Evolutionary conservation across 2,329 filamentous ascomycete species (phyloP).

Genomic region (Penicillium oxalicum): DNA sequence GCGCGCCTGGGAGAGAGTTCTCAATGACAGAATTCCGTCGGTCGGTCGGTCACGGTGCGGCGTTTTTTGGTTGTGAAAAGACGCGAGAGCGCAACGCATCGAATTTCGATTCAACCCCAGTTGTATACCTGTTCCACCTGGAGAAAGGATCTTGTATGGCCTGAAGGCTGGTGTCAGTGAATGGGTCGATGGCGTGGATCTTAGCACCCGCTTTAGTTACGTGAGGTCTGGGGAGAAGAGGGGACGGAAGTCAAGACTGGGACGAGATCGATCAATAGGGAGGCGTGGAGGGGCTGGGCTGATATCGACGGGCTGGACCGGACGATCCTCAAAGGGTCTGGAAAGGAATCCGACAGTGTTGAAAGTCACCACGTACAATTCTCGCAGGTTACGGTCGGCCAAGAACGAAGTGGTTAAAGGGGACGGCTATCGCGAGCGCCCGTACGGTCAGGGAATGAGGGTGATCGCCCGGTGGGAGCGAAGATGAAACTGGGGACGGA

Average conservation of each 20-base stretch:
- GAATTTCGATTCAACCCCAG: slow-evolving; percentile 22
- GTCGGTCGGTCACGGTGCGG: slow-evolving; percentile 33
- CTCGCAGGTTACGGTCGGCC: slow-evolving; percentile 5
- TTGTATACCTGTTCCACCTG: slow-evolving; percentile 22
- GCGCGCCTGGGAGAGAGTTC: slow-evolving; percentile 29
- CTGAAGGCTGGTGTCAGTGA: slow-evolving; percentile 9
- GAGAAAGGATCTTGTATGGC: slow-evolving; percentile 16
- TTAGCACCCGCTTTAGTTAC: slow-evolving; percentile 4
- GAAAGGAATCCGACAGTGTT: neutral
- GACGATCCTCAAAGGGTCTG: neutral
- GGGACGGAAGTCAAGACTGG: slow-evolving; percentile 12
- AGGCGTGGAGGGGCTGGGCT: slow-evolving; percentile 33
- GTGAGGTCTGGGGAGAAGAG: slow-evolving; percentile 12
- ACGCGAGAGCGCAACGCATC: slow-evolving; percentile 30
- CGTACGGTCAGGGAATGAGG: slow-evolving; percentile 18
- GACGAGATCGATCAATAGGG: slow-evolving; percentile 17
- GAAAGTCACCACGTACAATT: slow-evolving; percentile 2
- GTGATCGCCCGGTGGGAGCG: slow-evolving; percentile 20
- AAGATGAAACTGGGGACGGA: slow-evolving; percentile 23
- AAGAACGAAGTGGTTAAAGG: slow-evolving; percentile 5
- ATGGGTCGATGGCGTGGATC: slow-evolving; percentile 6
- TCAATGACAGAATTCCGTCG: slow-evolving; percentile 30
- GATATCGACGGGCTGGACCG: neutral
- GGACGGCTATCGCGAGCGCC: slow-evolving; percentile 16
- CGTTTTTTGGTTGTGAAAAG: slow-evolving; percentile 26